Evolutionary conservation across 495 filamentous ascomycete genomes (phyloP), one percentile per base, ranked within the genome.

Genomic region (Tricharina praecox): DNA sequence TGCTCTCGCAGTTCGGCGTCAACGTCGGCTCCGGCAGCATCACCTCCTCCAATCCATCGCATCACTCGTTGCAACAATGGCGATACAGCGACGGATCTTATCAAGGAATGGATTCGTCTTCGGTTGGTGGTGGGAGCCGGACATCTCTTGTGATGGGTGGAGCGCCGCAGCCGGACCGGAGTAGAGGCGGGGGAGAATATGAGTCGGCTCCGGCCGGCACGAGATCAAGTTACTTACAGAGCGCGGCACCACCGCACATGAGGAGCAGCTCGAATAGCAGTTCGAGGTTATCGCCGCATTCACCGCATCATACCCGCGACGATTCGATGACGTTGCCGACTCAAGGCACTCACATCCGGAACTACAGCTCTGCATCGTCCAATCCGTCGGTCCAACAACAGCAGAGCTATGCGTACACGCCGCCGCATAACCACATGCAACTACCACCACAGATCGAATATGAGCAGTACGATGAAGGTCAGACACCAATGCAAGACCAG

Each of bases 321-420:
- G 34, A 40, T n/a, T 56, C 53, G 11, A 44, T 55, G 15, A 45
- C 37, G 9, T 43, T 54, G 8, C 50, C 36, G 8, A 13, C 33
- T 16, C 51, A 41, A 3, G 40, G 50, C 2, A 45, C 51, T 53
- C 54, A 57, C 37, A 19, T 56, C 21, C 53, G 53, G 25, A 57
- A 52, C 23, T 36, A 44, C 15, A 53, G 49, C 23, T 30, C 49
- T 15, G 28, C 43, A 21, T 57, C 54, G 11, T 53, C 41, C 21
- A 51, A 44, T 23, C 41, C 34, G 2, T 48, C 47, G 13, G 54
- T 46, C 23, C 20, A 18, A n/a, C 18, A 37, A 18, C 63, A 33
- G 53, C 53, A 30, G 63, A 66, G 40, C 58, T 94, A 88, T 64
- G 83, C 81, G 3, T 95, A 92, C 66, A 87, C 85, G 48, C 87